Conservation (phyloP, 805 yeast genomes). For the Metschnikowia gruessii region DNA sequence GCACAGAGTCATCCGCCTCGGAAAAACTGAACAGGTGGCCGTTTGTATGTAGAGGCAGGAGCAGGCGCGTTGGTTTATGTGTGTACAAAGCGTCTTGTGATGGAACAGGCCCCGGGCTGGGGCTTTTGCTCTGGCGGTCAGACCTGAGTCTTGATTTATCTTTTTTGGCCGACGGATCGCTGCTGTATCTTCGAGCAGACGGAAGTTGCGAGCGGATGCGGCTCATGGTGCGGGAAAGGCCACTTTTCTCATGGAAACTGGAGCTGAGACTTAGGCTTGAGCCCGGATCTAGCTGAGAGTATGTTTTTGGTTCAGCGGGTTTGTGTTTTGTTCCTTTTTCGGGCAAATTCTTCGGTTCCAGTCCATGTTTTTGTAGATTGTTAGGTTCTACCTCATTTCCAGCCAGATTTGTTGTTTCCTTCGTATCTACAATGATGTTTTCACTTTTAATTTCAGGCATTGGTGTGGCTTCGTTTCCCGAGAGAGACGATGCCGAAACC, state of each 20-base stretch:
- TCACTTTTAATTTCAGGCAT: too few species aligned
- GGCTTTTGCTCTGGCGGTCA: neutral
- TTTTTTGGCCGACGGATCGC: conserved; percentile 4
- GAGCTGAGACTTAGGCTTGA: neutral
- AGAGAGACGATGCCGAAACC: too few species aligned
- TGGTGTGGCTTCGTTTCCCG: too few species aligned
- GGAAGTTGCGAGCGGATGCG: conserved; percentile 6
- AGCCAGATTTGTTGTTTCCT: too few species aligned
- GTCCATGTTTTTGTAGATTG: too few species aligned
- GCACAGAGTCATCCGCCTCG: conserved; percentile 26
- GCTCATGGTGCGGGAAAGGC: conserved; percentile 4
- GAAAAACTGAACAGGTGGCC: conserved; percentile 23
- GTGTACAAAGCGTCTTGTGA: neutral
- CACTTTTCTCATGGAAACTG: neutral
- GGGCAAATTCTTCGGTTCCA: too few species aligned
- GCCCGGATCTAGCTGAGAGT: too few species aligned
- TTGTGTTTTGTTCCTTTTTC: too few species aligned
- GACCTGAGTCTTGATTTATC: neutral
- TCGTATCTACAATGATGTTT: too few species aligned
- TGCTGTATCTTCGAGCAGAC: conserved; percentile 7
- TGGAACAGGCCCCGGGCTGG: too few species aligned
- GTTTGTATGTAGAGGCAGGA: neutral
- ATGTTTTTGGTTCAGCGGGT: too few species aligned
- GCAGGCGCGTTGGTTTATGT: neutral
- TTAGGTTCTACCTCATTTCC: too few species aligned